Evolutionary conservation across 495 filamentous ascomycete genomes (phyloP), one percentile per base, ranked within the genome.

Genomic region (Penicillium atrosanguineum): DNA sequence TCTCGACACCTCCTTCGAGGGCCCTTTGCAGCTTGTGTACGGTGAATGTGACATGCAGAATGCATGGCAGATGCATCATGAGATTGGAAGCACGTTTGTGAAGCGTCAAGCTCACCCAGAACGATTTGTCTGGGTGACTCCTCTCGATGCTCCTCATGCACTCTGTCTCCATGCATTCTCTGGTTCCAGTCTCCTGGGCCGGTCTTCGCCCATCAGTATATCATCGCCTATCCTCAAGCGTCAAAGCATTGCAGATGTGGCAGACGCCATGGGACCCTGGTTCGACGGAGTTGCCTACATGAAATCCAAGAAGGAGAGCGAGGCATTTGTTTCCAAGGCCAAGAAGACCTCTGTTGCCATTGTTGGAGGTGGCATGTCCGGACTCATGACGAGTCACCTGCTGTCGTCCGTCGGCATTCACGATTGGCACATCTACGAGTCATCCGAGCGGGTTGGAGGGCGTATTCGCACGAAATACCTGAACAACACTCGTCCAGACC

Each of bases 291-390:
- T 89, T 15, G 77, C 76, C 28, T 77, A 83, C 50, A 73, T 89
- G 55, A 70, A 83, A 50, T 67, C 71, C 21, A 83, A 80, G 57
- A 69, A 83, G 29, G 70, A 78, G 18, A 65, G 66, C n/a, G 62
- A 73, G 6, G 69, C 80, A 2, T 79, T 84, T 44, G 80, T 82
- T 4, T 53, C 70, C 6, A 58, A 69, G 7, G 81, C 82, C 7
- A 89, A 72, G 50, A 60, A 61, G 14, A 49, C 59, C 8, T 72
- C 69, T 0, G 59, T 72, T 14, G 86, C 81, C 38, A 88, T 89
- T 56, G 64, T 89, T 5, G 86, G 86, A 6, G 85, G 81, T 26
- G 86, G 86, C 25, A 87, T 88, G 82, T 73, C 82, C 15, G 86
- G 86, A 0, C 63, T 89, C 19, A 84, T 88, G 82, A 82, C 70